Base-by-base conservation (phyloP, 2,329 filamentous ascomycete genomes). In the Phialophora chinensis region DNA sequence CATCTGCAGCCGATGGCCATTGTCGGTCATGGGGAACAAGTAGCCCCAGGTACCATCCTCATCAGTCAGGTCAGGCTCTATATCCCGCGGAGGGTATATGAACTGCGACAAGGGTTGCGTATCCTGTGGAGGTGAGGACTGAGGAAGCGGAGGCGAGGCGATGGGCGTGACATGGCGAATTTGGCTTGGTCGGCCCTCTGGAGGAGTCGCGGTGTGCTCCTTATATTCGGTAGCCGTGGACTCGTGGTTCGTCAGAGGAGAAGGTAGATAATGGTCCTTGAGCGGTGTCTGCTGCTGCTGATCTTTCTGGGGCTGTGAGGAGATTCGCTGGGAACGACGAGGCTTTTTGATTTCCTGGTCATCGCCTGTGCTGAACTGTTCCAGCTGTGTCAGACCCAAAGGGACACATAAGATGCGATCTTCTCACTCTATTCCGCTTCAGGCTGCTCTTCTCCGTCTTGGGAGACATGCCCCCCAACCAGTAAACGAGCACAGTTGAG, bases 21-120 rank as follows among this genome's bases (percentile, higher is more conserved):
- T 88, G 70, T 86, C 87, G 74, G 94, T 89, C 27, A 97, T 81
- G 1, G 94, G 92, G 62, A 97, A 87, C 4, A 99, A 83, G 74
- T 98, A 99, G 12, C 96, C 96, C 95, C 95, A 99, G 1, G 98
- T 92, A 8, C 92, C 92, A 54, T 87, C 85, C 65, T 86, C 87
- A 79, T 97, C 93, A 75, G 97, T 91, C 69, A 93, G 87, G 64
- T 96, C 92, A 69, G 93, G 91, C 11, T 89, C 89, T 55, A 94
- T 85, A 29, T 87, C 86, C 66, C 87, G 82, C 31, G 92, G 87
- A 2, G 90, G 88, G 71, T 92, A 89, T 44, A 91, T 80, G 74
- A 90, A 91, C 79, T 99, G 95, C 7, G 91, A 93, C 68, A 92
- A 88, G 0, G 88, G 85, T 75, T 93, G 91, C 0, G 91, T 93